phyloP scores from a whole-genome alignment of 225 moss, liverwort and hornwort species.

The Asterella californica region DNA sequence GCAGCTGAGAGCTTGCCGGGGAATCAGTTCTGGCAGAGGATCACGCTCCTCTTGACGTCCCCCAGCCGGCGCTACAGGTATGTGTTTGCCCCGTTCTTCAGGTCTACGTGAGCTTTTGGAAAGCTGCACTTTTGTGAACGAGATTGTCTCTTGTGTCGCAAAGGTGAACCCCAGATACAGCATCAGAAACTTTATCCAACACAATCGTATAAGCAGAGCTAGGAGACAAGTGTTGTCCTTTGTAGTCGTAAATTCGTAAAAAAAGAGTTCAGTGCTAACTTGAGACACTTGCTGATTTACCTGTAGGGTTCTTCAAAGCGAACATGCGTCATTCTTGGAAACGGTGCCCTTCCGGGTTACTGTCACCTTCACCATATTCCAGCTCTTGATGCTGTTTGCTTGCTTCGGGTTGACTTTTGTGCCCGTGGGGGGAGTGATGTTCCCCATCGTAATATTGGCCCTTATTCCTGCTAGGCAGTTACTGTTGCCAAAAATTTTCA shows the following conservation, averaged over 20 bases:
- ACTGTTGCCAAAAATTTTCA: constrained; percentile 51
- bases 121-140: not conserved
- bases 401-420: constrained; percentile 78
- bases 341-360: constrained; percentile 64
- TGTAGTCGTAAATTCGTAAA: not conserved
- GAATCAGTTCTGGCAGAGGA: constrained; percentile 83
- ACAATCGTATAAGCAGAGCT: not conserved
- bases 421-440: constrained; percentile 62
- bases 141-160: too few species aligned
- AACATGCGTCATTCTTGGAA: constrained; percentile 51
- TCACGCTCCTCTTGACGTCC: constrained; percentile 49
- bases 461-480: constrained; percentile 71
- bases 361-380: constrained; percentile 57
- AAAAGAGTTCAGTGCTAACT: not conserved
- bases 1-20: constrained; percentile 73
- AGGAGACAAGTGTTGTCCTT: not conserved
- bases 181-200: not conserved
- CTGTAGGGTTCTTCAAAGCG: constrained; percentile 51
- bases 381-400: constrained; percentile 56
- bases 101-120: not conserved
- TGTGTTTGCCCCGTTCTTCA: not conserved
- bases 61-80: constrained; percentile 61
- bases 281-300: not conserved
- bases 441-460: constrained; percentile 61
- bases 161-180: too few species aligned